A percentile compares a stretch with the other conserved stretches of the same genome.
Evolutionary conservation across 495 filamentous ascomycete genomes (phyloP).

Genomic region (Trichoderma asperelloides): DNA sequence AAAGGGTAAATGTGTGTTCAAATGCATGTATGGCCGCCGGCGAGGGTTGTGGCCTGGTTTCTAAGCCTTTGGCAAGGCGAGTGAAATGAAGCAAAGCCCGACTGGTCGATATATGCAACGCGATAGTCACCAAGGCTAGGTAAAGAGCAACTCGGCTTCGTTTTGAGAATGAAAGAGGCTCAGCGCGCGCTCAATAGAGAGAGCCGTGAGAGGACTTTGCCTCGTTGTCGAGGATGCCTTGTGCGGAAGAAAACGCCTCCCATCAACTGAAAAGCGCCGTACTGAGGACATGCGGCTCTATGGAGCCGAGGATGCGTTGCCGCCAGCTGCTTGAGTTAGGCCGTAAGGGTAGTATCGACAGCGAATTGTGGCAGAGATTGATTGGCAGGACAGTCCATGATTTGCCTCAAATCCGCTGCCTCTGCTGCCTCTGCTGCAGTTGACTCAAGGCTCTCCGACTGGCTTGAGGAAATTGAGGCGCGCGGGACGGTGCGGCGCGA

Average conservation of each 20-base stretch:
- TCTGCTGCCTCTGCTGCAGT: neutral
- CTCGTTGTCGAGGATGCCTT: too few relatives aligned
- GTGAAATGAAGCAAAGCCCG: too few relatives aligned
- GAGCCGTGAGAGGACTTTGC: neutral
- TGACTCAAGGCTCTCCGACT: neutral
- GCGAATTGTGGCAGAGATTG: neutral
- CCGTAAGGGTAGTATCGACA: neutral
- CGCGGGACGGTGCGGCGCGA: conserved; percentile 7
- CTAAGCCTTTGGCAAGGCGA: too few relatives aligned
- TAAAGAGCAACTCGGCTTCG: neutral
- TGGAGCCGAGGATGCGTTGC: neutral
- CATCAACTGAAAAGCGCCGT: neutral
- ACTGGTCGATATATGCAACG: too few relatives aligned
- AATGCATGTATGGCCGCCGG: too few relatives aligned
- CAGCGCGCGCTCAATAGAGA: neutral
- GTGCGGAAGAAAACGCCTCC: too few relatives aligned
- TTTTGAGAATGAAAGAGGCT: neutral
- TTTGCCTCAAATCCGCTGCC: neutral
- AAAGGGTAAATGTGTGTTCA: too few relatives aligned
- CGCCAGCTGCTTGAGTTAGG: neutral
- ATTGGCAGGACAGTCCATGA: neutral
- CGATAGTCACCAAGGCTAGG: too few relatives aligned
- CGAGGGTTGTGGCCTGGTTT: too few relatives aligned
- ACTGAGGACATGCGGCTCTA: neutral
- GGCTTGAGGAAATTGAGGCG: neutral